These are phyloP conservation scores for Rhizoctonia solani DNA, from an alignment of 1,284 basidiomycete genomes.

Conservation along the genomic window DNA sequence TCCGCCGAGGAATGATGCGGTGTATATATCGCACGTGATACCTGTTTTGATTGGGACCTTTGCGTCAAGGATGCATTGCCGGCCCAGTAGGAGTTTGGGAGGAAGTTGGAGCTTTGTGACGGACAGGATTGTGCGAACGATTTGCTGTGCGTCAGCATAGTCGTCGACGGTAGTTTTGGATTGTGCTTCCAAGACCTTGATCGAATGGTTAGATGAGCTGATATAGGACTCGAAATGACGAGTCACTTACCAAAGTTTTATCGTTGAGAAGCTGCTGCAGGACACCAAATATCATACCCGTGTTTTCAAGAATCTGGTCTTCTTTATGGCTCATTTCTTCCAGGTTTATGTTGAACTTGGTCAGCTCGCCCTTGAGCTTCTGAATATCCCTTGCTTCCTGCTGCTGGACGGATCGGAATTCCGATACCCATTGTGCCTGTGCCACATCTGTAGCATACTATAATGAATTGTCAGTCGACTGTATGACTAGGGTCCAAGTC, in stretches of 20 bases:
- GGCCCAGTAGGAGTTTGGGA: not conserved
- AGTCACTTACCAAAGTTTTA: not conserved
- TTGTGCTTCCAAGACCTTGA: not conserved
- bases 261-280: not conserved
- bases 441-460: not conserved
- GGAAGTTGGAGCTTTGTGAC: slow-evolving; percentile 10
- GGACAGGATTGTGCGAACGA: not conserved
- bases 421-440: slow-evolving; percentile 8
- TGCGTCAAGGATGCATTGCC: slow-evolving; percentile 5
- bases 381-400: too few relatives aligned
- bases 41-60: not conserved
- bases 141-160: not conserved
- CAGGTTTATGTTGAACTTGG: not conserved
- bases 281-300: not conserved
- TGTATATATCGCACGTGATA: slow-evolving; percentile 1
- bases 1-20: not conserved
- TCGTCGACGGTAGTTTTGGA: not conserved
- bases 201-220: not conserved
- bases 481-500: not conserved
- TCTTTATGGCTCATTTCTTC: too few relatives aligned
- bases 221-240: not conserved
- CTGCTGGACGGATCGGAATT: slow-evolving; percentile 1
- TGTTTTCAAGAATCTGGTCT: not conserved
- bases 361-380: too few relatives aligned
- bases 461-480: not conserved